Evolutionary conservation across 192 early-diverging fungal genomes (phyloP), one percentile per base, ranked within the genome.

Genomic region (Chytriomyces sp.): DNA sequence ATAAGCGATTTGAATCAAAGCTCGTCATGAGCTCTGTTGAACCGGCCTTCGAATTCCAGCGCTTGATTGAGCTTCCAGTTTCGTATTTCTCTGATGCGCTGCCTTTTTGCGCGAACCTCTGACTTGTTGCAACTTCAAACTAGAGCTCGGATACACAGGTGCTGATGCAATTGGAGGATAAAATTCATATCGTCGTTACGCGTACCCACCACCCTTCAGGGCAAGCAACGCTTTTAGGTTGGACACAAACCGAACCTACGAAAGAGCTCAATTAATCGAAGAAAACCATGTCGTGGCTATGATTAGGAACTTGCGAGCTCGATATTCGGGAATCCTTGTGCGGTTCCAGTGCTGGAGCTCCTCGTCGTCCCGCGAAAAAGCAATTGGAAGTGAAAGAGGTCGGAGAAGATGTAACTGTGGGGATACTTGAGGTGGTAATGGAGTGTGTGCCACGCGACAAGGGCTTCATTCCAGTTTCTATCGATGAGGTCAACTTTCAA

Each of bases 31-130:
- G 47, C 43, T n/a, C 77, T 20, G 72, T 72, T 13, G 80, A 81
- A 59, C 80, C 80, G 5, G 53, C 28, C 3, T 80, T 81, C 65
- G 53, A 73, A 44, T 64, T 62, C 45, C 60, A 80, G 35, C 57
- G 78, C n/a, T 18, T 81, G 11, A 45, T 81, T 48, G 80, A 81
- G 45, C 47, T 81, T 20, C 70, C 75, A 18, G 79, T 80, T 35
- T 35, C 35, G 35, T 35, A 35, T 35, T 35, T 35, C 35, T 35
- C 35, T 35, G 35, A 35, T 35, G 28, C 28, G 28, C 28, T 35
- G 28, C 28, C 28, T 35, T 35, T 35, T 35, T 35, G 35, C 35
- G 35, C 35, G 35, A 35, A 35, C 35, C 35, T 35, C 35, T 35
- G 35, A 35, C 35, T 35, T n/a, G 11, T 3, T 64, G 43, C 46